Conservation (phyloP, 1,284 basidiomycete genomes). For the Fomitopsis palustris region DNA sequence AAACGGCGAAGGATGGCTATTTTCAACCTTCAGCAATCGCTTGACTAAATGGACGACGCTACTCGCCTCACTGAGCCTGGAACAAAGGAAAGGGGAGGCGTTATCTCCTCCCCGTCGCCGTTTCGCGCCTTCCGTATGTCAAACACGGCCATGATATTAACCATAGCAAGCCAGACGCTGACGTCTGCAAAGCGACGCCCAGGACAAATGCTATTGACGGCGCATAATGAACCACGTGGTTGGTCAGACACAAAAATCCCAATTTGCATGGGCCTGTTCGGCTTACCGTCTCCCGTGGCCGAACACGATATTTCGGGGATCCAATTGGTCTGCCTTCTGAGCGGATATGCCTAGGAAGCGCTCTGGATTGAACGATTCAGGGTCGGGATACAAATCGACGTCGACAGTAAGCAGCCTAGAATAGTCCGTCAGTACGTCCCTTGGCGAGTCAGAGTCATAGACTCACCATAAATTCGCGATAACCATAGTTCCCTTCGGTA, state of each 20-base stretch:
- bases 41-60: background rate
- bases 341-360: constrained; percentile 14
- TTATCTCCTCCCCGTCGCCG: constrained; percentile 7
- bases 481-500: constrained; percentile 43
- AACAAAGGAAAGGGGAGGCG: background rate
- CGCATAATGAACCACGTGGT: background rate
- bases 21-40: too few relatives aligned
- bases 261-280: constrained; percentile 8
- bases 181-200: constrained; percentile 20
- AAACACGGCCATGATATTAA: constrained; percentile 13
- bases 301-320: constrained; percentile 12
- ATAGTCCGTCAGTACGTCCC: background rate
- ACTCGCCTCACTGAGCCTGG: background rate
- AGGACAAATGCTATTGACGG: constrained; percentile 13
- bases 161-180: constrained; percentile 20
- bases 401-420: constrained; percentile 4
- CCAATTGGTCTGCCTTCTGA: background rate
- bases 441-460: background rate
- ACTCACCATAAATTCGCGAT: constrained; percentile 45
- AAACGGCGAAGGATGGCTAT: too few relatives aligned
- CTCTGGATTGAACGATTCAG: constrained; percentile 18
- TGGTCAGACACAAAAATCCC: constrained; percentile 12
- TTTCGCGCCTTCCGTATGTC: constrained; percentile 8
- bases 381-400: constrained; percentile 16
- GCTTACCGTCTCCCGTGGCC: constrained; percentile 13